A percentile compares a stretch with the other conserved stretches of the same genome.
phyloP scores from a whole-genome alignment of 1,139 yeast species.

The Scheffersomyces quercinus region DNA sequence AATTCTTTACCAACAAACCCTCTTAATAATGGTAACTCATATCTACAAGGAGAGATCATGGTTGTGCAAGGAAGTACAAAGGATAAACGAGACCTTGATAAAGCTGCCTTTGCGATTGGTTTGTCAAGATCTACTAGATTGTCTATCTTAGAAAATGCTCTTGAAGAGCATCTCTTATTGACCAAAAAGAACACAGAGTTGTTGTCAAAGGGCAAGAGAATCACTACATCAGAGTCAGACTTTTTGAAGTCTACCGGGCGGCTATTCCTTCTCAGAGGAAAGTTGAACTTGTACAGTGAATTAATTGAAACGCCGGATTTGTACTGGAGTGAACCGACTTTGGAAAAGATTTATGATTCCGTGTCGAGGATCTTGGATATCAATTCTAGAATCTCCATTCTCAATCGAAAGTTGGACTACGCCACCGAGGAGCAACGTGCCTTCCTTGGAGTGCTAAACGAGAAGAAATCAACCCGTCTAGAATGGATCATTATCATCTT shows the following conservation, averaged over 20 bases:
- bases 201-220: slow-evolving; percentile 61
- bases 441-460: slow-evolving; percentile 70
- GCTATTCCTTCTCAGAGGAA: slow-evolving; percentile 73
- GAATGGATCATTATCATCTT: slow-evolving; percentile 87
- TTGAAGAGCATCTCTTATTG: slow-evolving; percentile 64
- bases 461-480: slow-evolving; percentile 70
- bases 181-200: slow-evolving; percentile 67
- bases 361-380: slow-evolving; percentile 76
- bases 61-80: slow-evolving; percentile 53
- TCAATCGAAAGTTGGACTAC: slow-evolving; percentile 84
- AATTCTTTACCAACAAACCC: slow-evolving; percentile 22
- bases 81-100: slow-evolving; percentile 60
- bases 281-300: slow-evolving; percentile 82
- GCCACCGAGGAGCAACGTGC: slow-evolving; percentile 88
- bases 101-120: slow-evolving; percentile 88
- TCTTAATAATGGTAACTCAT: slow-evolving; percentile 33
- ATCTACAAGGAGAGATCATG: slow-evolving; percentile 68
- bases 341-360: slow-evolving; percentile 71
- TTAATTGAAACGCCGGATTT: slow-evolving; percentile 89
- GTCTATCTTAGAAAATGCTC: slow-evolving; percentile 70
- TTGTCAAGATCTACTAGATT: slow-evolving; percentile 82
- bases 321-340: slow-evolving; percentile 88
- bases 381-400: slow-evolving; percentile 69
- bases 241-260: slow-evolving; percentile 72
- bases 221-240: slow-evolving; percentile 62